These are phyloP conservation scores for Hanseniaspora occidentalis DNA, from an alignment of 805 yeast genomes.

Conservation along the genomic window DNA sequence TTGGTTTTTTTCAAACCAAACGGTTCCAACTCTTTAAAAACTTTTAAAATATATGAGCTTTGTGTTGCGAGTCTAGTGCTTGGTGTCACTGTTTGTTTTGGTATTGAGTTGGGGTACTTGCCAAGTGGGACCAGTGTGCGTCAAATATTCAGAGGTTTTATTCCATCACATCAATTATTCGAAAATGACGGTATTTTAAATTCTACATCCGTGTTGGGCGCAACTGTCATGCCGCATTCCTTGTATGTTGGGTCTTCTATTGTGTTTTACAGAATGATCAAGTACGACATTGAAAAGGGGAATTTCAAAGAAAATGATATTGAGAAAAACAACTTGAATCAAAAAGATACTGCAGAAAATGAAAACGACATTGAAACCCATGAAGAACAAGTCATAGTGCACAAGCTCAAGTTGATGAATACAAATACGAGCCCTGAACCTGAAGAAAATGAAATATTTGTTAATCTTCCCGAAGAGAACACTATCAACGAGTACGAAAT, in stretches of 20 bases:
- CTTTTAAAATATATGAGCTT: constrained; percentile 42
- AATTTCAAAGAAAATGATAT: constrained; percentile 20
- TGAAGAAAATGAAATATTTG: background rate
- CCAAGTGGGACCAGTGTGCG: constrained; percentile 31
- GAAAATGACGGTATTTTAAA: constrained; percentile 57
- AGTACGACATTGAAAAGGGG: constrained; percentile 53
- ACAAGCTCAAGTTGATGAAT: too few species aligned
- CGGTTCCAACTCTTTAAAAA: constrained; percentile 56
- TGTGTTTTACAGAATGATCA: constrained; percentile 73
- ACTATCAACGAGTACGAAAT: background rate
- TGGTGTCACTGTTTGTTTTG: constrained; percentile 68
- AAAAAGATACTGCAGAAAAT: background rate
- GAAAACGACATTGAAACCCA: background rate
- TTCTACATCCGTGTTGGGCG: constrained; percentile 76
- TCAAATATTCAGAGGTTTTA: constrained; percentile 50
- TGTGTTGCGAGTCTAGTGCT: constrained; percentile 61
- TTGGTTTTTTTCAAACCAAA: constrained; percentile 65
- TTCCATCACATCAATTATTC: constrained; percentile 42
- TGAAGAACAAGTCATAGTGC: constrained; percentile 5
- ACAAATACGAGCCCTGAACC: too few species aligned
- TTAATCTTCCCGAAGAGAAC: background rate
- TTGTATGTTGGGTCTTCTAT: constrained; percentile 75
- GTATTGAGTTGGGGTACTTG: constrained; percentile 53
- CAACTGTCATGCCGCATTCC: constrained; percentile 91
- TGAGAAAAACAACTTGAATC: constrained; percentile 2